Evolutionary conservation across 2,329 filamentous ascomycete species (phyloP), one percentile per base, ranked within the genome.

Genomic region (Exserohilum turcica): DNA sequence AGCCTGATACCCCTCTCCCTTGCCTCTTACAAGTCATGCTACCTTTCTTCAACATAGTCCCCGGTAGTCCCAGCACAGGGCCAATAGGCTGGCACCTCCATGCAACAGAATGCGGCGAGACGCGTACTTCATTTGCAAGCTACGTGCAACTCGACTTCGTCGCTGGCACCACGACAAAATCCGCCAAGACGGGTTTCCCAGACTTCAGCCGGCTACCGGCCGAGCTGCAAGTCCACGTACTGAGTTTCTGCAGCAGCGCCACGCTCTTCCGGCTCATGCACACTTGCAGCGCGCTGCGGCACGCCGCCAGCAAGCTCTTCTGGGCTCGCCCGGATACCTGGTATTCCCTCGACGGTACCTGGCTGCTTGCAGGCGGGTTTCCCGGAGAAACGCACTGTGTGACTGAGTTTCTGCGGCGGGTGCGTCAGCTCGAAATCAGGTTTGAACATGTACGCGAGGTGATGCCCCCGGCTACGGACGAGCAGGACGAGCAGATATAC

Each of bases 221-320:
- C 8, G 57, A 60, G 37, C 49, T 63, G 9, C 54, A 63, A 47
- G 38, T 35, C 35, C 36, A 48, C 12, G 43, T 60, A 29, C 10
- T 63, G 7, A 10, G 38, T 16, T 60, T 54, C 15, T 63, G 54
- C 33, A 33, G 56, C 39, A 28, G 21, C 35, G 40, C 51, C 16
- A 58, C 54, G 10, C 50, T 60, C n/a, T 63, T 61, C 24, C 54
- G 52, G 40, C 54, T 63, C 21, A 63, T 63, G 56, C 56, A 52
- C 2, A 47, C 54, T 1, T 63, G 58, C 12, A 32, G 10, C 13
- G 9, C 35, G 3, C 48, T 36, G 8, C 56, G 54, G 1, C 3
- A 36, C n/a, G 52, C 61, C 38, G 43, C 33, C 5, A 19, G 21
- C 4, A 46, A 46, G 13, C 24, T 8, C 7, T 46, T 46, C 16